phyloP scores from a whole-genome alignment of 1,139 yeast genomes.

The Debaryomyces coudertii region DNA sequence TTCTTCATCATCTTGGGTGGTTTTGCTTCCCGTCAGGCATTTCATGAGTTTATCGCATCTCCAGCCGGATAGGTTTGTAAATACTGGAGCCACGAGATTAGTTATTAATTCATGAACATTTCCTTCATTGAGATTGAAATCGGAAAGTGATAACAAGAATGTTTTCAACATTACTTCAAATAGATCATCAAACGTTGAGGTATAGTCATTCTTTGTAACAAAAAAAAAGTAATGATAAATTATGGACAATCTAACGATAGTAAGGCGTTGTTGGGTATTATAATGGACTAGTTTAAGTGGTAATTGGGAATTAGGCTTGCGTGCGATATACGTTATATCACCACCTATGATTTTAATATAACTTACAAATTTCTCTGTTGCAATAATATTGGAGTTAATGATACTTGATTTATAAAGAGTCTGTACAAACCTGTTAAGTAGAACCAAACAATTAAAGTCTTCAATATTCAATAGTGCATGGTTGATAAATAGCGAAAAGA shows the following conservation, averaged over 20 bases:
- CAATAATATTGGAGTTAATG: not conserved
- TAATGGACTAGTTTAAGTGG: conserved; percentile 17
- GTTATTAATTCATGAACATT: not conserved
- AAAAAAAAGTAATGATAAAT: conserved; percentile 12
- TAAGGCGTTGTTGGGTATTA: conserved; percentile 13
- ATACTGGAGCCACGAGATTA: conserved; percentile 5
- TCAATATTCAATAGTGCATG: not conserved
- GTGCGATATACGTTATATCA: not conserved
- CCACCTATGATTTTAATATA: conserved; percentile 12
- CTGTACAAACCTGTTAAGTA: not conserved
- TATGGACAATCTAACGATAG: conserved; percentile 17
- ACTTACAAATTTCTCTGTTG: conserved; percentile 7
- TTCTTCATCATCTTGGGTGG: conserved; percentile 2
- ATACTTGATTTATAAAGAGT: conserved; percentile 2
- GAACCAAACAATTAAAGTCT: conserved; percentile 1
- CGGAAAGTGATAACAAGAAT: conserved; percentile 10
- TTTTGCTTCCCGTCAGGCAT: not conserved
- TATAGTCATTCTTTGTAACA: not conserved
- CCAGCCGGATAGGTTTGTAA: conserved; percentile 6
- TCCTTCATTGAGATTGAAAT: conserved; percentile 10
- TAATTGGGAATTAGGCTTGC: not conserved
- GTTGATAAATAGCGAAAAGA: conserved; percentile 8
- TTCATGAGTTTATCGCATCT: not conserved
- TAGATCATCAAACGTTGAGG: not conserved
- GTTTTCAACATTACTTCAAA: conserved; percentile 7